Percentiles rank a stretch among this genome's conserved stretches.
Conservation (phyloP, 306 rosid genomes). For the Parietaria judaica region DNA sequence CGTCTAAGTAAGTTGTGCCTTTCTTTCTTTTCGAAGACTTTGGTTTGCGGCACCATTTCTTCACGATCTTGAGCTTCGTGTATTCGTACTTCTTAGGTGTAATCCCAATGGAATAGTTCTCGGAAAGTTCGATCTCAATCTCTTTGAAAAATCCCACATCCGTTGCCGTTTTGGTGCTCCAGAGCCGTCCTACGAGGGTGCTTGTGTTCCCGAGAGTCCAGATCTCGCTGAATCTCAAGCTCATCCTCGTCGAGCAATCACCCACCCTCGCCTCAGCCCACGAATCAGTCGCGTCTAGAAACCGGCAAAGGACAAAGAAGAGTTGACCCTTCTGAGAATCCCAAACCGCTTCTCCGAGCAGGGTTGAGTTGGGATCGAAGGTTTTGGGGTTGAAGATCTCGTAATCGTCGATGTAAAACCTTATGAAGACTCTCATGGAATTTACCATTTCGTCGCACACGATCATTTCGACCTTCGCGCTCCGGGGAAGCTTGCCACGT, state of each 20-base stretch:
- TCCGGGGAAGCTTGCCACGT: slow-evolving; percentile 15
- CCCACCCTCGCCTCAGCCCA: slow-evolving; percentile 28
- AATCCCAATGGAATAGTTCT: no score
- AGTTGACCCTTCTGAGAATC: slow-evolving; percentile 31
- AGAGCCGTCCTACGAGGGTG: slow-evolving; percentile 41
- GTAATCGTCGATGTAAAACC: slow-evolving; percentile 12
- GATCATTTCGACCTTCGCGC: slow-evolving; percentile 22
- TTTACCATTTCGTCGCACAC: slow-evolving; percentile 17
- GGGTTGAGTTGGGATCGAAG: slow-evolving; percentile 27
- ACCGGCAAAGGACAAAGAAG: slow-evolving; percentile 30
- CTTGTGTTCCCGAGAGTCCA: slow-evolving; percentile 42
- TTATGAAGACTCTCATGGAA: slow-evolving; percentile 30
- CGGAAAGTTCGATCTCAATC: slow-evolving; percentile 23
- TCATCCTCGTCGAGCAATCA: slow-evolving; percentile 50
- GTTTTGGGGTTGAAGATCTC: background rate
- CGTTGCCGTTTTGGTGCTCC: slow-evolving; percentile 39
- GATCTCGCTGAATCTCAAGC: slow-evolving; percentile 29
- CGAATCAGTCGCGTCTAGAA: slow-evolving; percentile 25
- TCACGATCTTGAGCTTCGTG: slow-evolving; percentile 30
- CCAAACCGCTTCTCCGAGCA: slow-evolving; percentile 60
- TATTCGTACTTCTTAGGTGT: slow-evolving; percentile 34
- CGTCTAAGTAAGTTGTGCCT: slow-evolving; percentile 6
- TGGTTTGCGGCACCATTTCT: slow-evolving; percentile 22
- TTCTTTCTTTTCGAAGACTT: slow-evolving; percentile 7
- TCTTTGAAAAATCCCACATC: slow-evolving; percentile 33